Evolutionary conservation across 805 yeast genomes (phyloP).

Genomic region (Pichia nakasei): DNA sequence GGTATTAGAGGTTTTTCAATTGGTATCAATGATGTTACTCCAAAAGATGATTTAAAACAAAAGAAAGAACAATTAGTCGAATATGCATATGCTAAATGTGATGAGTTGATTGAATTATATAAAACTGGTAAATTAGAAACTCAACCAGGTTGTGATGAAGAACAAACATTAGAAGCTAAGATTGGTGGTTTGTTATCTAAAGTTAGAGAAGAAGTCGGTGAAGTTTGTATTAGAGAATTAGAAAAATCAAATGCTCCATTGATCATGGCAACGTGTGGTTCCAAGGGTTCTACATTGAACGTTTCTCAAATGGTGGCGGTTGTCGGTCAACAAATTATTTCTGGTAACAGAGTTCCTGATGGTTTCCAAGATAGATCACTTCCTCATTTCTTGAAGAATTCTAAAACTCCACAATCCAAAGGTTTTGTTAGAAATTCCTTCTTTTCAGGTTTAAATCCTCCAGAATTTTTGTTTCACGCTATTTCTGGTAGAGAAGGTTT

Average conservation of each 20-base stretch:
- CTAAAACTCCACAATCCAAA: slow-evolving; percentile 95
- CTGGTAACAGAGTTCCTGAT: slow-evolving; percentile 98
- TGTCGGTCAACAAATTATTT: slow-evolving; percentile 97
- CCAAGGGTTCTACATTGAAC: slow-evolving; percentile 95
- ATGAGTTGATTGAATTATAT: slow-evolving; percentile 71
- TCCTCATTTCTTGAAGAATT: slow-evolving; percentile 93
- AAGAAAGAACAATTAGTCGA: slow-evolving; percentile 87
- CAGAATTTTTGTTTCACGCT: slow-evolving; percentile 88
- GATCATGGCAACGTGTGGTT: slow-evolving; percentile 99
- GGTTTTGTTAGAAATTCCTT: slow-evolving; percentile 97
- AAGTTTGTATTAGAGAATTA: slow-evolving; percentile 87
- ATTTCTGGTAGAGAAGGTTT: slow-evolving; percentile 99
- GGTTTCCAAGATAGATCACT: slow-evolving; percentile 99
- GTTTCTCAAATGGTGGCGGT: slow-evolving; percentile 99
- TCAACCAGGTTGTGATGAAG: slow-evolving; percentile 98
- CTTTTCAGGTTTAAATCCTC: slow-evolving; percentile 88
- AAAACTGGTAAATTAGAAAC: slow-evolving; percentile 87
- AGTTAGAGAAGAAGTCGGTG: slow-evolving; percentile 98
- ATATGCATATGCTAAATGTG: slow-evolving; percentile 83
- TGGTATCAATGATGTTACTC: slow-evolving; percentile 96
- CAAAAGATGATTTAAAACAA: slow-evolving; percentile 64
- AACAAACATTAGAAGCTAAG: slow-evolving; percentile 94
- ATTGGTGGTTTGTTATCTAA: slow-evolving; percentile 94
- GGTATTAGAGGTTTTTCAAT: slow-evolving; percentile 96
- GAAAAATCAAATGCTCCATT: slow-evolving; percentile 90